Percentiles rank a stretch among this genome's conserved stretches.
These are phyloP conservation scores for Sporothrix phasma DNA, from an alignment of 2,329 filamentous ascomycete species.

Conservation along the genomic window DNA sequence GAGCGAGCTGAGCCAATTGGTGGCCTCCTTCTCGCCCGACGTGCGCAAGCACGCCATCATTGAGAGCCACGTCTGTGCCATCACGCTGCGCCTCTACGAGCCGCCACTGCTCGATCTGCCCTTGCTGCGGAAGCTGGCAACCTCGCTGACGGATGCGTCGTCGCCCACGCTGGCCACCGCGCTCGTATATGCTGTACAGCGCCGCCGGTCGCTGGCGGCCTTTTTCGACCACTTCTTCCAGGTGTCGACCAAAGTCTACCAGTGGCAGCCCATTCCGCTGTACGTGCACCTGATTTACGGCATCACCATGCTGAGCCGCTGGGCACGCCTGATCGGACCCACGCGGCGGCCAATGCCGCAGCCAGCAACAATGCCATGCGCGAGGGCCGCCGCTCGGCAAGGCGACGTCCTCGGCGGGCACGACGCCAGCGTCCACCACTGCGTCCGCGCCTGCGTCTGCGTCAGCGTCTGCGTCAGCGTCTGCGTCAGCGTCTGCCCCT, in stretches of 20 bases:
- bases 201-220: slow-evolving; percentile 35
- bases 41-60: slow-evolving; percentile 31
- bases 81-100: slow-evolving; percentile 37
- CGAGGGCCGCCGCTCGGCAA: background rate
- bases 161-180: slow-evolving; percentile 27
- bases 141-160: slow-evolving; percentile 32
- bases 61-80: slow-evolving; percentile 31
- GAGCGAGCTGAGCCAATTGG: slow-evolving; percentile 35
- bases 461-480: background rate
- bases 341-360: background rate
- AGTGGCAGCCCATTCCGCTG: slow-evolving; percentile 36
- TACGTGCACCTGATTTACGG: slow-evolving; percentile 40
- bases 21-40: slow-evolving; percentile 26
- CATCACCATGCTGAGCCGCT: slow-evolving; percentile 41
- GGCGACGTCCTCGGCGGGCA: background rate
- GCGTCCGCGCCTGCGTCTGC: background rate
- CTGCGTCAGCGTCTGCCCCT: background rate
- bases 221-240: slow-evolving; percentile 42
- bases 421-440: background rate
- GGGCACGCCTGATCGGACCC: slow-evolving; percentile 36
- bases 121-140: slow-evolving; percentile 33
- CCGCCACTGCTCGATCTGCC: slow-evolving; percentile 35
- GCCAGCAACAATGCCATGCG: background rate
- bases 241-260: slow-evolving; percentile 34
- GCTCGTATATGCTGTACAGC: slow-evolving; percentile 41